Percentiles rank a stretch among this genome's conserved stretches.
These are phyloP conservation scores for Talaromyces trachyspermus DNA, from an alignment of 495 filamentous ascomycete genomes.

Conservation along the genomic window DNA sequence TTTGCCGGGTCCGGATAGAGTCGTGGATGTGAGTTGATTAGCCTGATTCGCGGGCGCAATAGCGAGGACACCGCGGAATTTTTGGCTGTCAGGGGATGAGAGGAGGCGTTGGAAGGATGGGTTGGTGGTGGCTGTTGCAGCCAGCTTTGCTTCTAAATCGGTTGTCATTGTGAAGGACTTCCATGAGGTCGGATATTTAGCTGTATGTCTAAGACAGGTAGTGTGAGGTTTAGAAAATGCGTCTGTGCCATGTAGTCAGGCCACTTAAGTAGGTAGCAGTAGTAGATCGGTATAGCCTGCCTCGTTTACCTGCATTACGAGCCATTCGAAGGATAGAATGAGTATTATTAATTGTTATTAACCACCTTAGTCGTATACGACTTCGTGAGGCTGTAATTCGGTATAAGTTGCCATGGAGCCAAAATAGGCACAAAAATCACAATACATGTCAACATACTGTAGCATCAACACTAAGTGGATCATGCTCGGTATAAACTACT, in stretches of 20 bases:
- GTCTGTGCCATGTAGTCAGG: slow-evolving; percentile 1
- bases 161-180: slow-evolving; percentile 1
- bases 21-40: slow-evolving; percentile 17
- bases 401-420: slow-evolving; percentile 5
- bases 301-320: neutral
- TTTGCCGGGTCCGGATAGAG: slow-evolving; percentile 64
- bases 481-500: slow-evolving; percentile 7
- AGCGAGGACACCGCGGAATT: slow-evolving; percentile 3
- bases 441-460: neutral
- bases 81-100: neutral
- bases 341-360: neutral
- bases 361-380: neutral
- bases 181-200: slow-evolving; percentile 1
- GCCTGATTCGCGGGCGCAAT: slow-evolving; percentile 2
- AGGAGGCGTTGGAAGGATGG: neutral
- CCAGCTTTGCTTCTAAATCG: slow-evolving; percentile 5
- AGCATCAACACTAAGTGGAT: slow-evolving; percentile 4
- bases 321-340: neutral
- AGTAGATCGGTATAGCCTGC: slow-evolving; percentile 7
- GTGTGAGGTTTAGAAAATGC: slow-evolving; percentile 1
- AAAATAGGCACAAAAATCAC: slow-evolving; percentile 4
- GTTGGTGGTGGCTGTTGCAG: neutral
- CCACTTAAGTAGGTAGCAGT: slow-evolving; percentile 7
- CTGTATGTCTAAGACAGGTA: neutral
- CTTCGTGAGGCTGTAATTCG: slow-evolving; percentile 5